Base-by-base conservation (phyloP, 2,329 filamentous ascomycete genomes). In the Akanthomyces dipterigenus region DNA sequence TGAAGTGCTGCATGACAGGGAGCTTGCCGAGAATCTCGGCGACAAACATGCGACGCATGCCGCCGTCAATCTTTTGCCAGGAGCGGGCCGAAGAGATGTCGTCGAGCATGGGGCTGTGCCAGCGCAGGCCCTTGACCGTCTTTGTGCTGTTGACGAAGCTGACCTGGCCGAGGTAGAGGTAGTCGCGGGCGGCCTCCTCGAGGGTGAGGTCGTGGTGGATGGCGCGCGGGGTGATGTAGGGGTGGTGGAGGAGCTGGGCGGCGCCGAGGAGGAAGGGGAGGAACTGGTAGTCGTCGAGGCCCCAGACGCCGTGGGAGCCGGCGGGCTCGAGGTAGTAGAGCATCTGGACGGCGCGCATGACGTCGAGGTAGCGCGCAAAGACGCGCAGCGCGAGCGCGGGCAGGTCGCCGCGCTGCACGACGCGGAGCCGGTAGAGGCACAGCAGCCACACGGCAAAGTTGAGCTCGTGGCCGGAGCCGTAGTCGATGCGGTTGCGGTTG, bases 31-130 rank as follows among this genome's bases (percentile, higher is more conserved):
- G 75, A 1, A 99, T 93, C 75, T 99, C 95, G 45, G 88, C 90
- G 56, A 93, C 82, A 71, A 98, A 98, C 96, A 99, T 99, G 67
- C 91, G 90, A 63, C 90, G 84, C 96, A 99, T 98, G 7, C 95
- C 95, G 28, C 82, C 88, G 73, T 98, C 93, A 55, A 99, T 89
- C 79, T 99, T 99, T 65, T 76, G 78, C 95, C 95, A 99, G 43
- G 82, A 90, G 72, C 91, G 93, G 18, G 93, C 89, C 1, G 91
- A 88, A 3, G 90, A 95, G 65, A 99, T 99, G 72, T 99, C 95
- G 71, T 99, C 95, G 20, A 99, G 84, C 96, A 99, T 98, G 3
- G 96, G 95, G 65, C 88, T 93, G 70, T 99, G 96, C 95, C 95
- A 99, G 49, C 95, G 84, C 63, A 99, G 78, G 1, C 93, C 93